Evolutionary conservation across 306 rosid genomes (phyloP).

Genomic region (Urtica urens): DNA sequence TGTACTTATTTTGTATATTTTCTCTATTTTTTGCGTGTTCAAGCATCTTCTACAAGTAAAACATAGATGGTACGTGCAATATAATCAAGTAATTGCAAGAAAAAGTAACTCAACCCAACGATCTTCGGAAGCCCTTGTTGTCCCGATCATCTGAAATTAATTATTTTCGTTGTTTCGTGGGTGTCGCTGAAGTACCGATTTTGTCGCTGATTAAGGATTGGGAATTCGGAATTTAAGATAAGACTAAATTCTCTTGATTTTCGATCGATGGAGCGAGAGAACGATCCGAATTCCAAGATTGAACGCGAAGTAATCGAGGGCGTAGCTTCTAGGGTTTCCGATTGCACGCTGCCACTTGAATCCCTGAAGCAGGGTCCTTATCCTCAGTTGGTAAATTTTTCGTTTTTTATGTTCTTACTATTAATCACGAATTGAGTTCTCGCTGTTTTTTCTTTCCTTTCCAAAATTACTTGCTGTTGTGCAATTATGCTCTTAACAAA

Average conservation of each 20-base stretch:
- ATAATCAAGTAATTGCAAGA: too few relatives aligned
- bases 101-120: too few relatives aligned
- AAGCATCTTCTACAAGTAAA: too few relatives aligned
- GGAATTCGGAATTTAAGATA: too few relatives aligned
- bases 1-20: too few relatives aligned
- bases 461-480: not conserved
- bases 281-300: slow-evolving; percentile 8
- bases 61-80: too few relatives aligned
- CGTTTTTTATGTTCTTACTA: not conserved
- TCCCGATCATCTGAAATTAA: too few relatives aligned
- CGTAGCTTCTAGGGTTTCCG: slow-evolving; percentile 21
- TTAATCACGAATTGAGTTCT: not conserved
- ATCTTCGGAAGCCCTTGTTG: too few relatives aligned
- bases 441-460: not conserved
- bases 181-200: not conserved
- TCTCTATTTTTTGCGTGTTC: too few relatives aligned
- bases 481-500: too few relatives aligned
- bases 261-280: slow-evolving; percentile 22
- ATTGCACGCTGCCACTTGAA: slow-evolving; percentile 9
- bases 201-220: not conserved
- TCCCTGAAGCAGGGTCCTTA: not conserved
- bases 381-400: slow-evolving; percentile 22
- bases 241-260: slow-evolving; percentile 1
- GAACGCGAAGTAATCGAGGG: slow-evolving; percentile 8
- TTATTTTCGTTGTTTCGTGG: not conserved